Evolutionary conservation across 2,329 filamentous ascomycete genomes (phyloP).

Genomic region (Geosmithia putterillii): DNA sequence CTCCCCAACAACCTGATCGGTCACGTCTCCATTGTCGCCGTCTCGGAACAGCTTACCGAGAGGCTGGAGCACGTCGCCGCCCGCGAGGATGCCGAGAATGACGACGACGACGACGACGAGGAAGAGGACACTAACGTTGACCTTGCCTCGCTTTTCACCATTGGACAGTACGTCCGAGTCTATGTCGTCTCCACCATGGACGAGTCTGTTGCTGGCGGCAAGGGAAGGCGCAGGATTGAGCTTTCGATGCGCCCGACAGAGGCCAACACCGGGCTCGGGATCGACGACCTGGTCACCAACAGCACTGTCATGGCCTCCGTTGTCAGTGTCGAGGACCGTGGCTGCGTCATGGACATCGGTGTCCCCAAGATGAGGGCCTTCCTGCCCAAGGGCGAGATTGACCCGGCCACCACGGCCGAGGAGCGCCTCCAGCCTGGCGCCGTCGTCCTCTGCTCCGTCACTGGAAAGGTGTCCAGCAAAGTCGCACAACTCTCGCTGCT

Average conservation of each 20-base stretch:
- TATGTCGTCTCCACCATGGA: slow-evolving; percentile 70
- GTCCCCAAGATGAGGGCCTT: slow-evolving; percentile 68
- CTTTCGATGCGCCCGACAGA: slow-evolving; percentile 71
- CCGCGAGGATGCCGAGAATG: slow-evolving; percentile 38
- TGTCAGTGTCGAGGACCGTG: slow-evolving; percentile 88
- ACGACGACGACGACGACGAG: slow-evolving; percentile 30
- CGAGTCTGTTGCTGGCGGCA: slow-evolving; percentile 39
- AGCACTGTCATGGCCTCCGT: slow-evolving; percentile 79
- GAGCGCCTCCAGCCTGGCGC: slow-evolving; percentile 67
- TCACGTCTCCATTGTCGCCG: slow-evolving; percentile 81
- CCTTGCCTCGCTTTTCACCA: slow-evolving; percentile 59
- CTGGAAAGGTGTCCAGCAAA: slow-evolving; percentile 63
- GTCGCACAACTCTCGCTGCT: slow-evolving; percentile 78
- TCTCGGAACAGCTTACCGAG: slow-evolving; percentile 68
- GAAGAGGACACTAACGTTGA: slow-evolving; percentile 51
- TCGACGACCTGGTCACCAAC: slow-evolving; percentile 62
- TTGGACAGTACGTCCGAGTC: slow-evolving; percentile 82
- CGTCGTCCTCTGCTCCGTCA: slow-evolving; percentile 74
- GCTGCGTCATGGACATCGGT: slow-evolving; percentile 84
- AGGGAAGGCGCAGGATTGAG: slow-evolving; percentile 71
- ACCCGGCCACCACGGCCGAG: slow-evolving; percentile 44
- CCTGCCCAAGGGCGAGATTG: slow-evolving; percentile 72
- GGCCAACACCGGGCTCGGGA: slow-evolving; percentile 63
- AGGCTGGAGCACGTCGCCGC: slow-evolving; percentile 58
- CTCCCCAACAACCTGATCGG: slow-evolving; percentile 89